Percentiles rank a stretch among this genome's conserved stretches.
Evolutionary conservation across 352 stramenopile genomes (phyloP).

Genomic region (Phytophthora cryptogea): DNA sequence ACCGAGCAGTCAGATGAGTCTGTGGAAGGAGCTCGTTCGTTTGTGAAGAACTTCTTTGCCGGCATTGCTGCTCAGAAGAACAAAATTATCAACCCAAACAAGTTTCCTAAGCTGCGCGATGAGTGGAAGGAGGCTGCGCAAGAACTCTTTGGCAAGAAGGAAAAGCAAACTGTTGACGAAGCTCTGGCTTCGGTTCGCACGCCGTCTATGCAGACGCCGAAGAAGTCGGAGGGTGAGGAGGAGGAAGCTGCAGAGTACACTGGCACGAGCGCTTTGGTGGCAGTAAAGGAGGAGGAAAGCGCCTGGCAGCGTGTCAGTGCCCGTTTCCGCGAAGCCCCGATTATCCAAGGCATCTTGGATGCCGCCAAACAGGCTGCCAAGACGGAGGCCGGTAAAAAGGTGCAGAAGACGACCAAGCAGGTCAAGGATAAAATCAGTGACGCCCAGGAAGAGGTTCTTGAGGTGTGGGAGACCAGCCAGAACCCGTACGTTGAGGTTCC

Average conservation of each 20-base stretch:
- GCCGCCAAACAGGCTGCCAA: conserved; percentile 78
- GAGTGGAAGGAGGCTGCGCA: conserved; percentile 75
- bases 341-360: conserved; percentile 92
- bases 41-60: conserved; percentile 65
- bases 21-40: conserved; percentile 46
- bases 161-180: conserved; percentile 78
- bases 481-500: conserved; percentile 88
- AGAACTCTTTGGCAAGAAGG: conserved; percentile 79
- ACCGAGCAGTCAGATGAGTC: conserved; percentile 34
- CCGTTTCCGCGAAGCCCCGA: conserved; percentile 93
- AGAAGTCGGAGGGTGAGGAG: conserved; percentile 37
- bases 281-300: conserved; percentile 93
- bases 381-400: conserved; percentile 76
- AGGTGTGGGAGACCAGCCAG: conserved; percentile 99
- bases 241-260: conserved; percentile 66
- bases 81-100: conserved; percentile 64
- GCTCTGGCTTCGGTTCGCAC: conserved; percentile 72
- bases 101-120: conserved; percentile 52
- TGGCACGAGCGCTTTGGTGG: conserved; percentile 73
- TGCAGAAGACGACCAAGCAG: conserved; percentile 71
- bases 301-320: conserved; percentile 95
- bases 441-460: conserved; percentile 81
- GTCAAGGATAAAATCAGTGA: conserved; percentile 85
- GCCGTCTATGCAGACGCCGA: conserved; percentile 41
- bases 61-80: conserved; percentile 53